Percentiles rank a stretch among this genome's conserved stretches.
Evolutionary conservation across 2,329 filamentous ascomycete genomes (phyloP).

Genomic region (Esteya vermicola): DNA sequence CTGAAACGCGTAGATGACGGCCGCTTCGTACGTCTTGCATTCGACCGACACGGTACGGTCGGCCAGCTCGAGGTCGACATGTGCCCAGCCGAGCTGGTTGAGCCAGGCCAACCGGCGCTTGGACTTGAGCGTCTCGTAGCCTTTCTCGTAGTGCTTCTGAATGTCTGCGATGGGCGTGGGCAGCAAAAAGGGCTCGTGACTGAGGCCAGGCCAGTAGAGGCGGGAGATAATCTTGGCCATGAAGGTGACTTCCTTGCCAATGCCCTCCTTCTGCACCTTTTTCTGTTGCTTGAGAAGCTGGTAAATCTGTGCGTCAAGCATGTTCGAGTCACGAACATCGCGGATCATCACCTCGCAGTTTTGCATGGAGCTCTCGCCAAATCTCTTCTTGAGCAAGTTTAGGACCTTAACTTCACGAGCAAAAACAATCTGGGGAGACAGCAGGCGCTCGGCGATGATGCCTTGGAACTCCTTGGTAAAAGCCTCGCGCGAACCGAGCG

Average conservation of each 20-base stretch:
- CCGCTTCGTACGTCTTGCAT: conserved; percentile 73
- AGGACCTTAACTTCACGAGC: conserved; percentile 72
- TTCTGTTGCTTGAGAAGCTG: too few species aligned
- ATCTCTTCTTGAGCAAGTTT: conserved; percentile 73
- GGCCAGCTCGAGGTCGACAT: conserved; percentile 66
- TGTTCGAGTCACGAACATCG: conserved; percentile 72
- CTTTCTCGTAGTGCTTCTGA: conserved; percentile 56
- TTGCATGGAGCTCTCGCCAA: conserved; percentile 75
- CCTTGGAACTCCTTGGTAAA: conserved; percentile 91
- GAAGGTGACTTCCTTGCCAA: too few species aligned
- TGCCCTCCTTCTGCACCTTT: conserved; percentile 21
- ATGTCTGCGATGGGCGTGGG: conserved; percentile 43
- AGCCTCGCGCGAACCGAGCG: conserved; percentile 77
- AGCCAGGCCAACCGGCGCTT: conserved; percentile 83
- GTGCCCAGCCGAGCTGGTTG: conserved; percentile 65
- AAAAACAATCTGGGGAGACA: conserved; percentile 53
- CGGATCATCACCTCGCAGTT: conserved; percentile 96
- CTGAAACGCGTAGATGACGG: conserved; percentile 74
- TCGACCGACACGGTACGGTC: conserved; percentile 63
- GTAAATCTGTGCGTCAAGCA: conserved; percentile 55
- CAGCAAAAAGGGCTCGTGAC: conserved; percentile 52
- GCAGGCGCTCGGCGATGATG: conserved; percentile 72
- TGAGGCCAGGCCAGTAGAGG: conserved; percentile 81
- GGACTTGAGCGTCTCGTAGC: conserved; percentile 68
- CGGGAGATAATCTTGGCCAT: conserved; percentile 80